These are phyloP conservation scores for Scutellaria minor DNA, from an alignment of 257 asterid genomes.

Conservation along the genomic window DNA sequence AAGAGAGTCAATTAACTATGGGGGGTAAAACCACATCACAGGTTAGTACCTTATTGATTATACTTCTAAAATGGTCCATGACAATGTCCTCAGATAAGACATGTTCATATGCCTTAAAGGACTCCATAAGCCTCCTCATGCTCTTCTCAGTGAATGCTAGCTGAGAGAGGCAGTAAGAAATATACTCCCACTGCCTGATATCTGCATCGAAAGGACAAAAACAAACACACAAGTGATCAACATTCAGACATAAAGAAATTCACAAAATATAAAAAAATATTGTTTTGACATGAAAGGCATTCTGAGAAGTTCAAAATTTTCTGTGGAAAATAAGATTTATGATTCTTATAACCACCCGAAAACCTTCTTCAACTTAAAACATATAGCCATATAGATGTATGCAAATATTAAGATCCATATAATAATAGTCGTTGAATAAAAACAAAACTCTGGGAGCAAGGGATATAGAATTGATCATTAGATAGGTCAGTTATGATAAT, in stretches of 20 bases:
- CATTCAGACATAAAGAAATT: constrained; percentile 21
- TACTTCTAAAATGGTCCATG: constrained; percentile 81
- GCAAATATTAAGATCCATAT: no score
- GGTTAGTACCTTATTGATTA: constrained; percentile 73
- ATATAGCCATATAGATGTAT: no score
- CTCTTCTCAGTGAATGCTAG: constrained; percentile 90
- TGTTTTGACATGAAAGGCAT: no score
- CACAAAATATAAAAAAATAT: background rate
- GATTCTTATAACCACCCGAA: no score
- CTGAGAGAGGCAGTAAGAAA: constrained; percentile 96
- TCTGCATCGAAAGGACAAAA: constrained; percentile 56
- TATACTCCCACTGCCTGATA: constrained; percentile 77
- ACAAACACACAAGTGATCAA: constrained; percentile 22
- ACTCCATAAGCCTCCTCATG: constrained; percentile 82
- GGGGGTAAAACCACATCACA: constrained; percentile 10
- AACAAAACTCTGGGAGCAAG: no score
- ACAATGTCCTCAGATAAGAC: constrained; percentile 78
- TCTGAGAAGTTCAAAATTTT: no score
- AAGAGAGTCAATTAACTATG: background rate
- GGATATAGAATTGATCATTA: no score
- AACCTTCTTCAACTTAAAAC: no score
- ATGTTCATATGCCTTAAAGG: constrained; percentile 80
- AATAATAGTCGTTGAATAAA: no score
- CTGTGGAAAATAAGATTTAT: no score
- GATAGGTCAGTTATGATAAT: no score